These are phyloP conservation scores for Cladophialophora yegresii DNA, from an alignment of 2,329 filamentous ascomycete species.

Conservation along the genomic window DNA sequence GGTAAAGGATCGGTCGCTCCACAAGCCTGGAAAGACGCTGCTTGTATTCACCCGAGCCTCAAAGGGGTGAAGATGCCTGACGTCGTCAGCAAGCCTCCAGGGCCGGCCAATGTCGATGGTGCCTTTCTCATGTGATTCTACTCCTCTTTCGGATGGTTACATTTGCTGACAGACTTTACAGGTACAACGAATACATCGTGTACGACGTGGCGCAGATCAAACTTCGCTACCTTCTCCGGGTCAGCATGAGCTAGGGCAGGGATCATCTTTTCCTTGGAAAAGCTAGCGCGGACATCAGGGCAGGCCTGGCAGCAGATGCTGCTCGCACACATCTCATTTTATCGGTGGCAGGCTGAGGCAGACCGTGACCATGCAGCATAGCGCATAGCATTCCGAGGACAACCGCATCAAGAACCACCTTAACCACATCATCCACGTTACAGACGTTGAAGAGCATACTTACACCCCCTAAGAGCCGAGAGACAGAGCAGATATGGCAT, in stretches of 20 bases:
- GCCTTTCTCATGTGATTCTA: conserved; percentile 22
- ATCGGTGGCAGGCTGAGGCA: neutral
- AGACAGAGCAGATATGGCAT: neutral
- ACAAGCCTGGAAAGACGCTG: conserved; percentile 73
- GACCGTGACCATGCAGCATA: neutral
- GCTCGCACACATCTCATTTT: neutral
- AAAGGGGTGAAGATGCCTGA: conserved; percentile 65
- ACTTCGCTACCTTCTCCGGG: conserved; percentile 49
- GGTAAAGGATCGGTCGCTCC: conserved; percentile 69
- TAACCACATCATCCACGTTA: neutral
- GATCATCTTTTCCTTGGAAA: neutral
- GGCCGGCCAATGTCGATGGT: conserved; percentile 19
- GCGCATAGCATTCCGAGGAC: neutral
- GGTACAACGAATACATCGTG: conserved; percentile 52
- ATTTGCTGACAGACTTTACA: neutral
- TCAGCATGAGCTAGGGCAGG: conserved; percentile 41
- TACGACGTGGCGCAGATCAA: conserved; percentile 54
- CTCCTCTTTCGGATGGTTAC: neutral
- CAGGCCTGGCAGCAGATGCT: neutral
- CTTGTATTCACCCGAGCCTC: conserved; percentile 63
- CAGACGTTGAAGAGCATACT: neutral
- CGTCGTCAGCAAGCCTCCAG: conserved; percentile 24
- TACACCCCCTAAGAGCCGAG: neutral
- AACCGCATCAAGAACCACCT: neutral
- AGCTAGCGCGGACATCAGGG: neutral